Evolutionary conservation across 257 asterid species (phyloP).

Genomic region (Rhazya stricta): DNA sequence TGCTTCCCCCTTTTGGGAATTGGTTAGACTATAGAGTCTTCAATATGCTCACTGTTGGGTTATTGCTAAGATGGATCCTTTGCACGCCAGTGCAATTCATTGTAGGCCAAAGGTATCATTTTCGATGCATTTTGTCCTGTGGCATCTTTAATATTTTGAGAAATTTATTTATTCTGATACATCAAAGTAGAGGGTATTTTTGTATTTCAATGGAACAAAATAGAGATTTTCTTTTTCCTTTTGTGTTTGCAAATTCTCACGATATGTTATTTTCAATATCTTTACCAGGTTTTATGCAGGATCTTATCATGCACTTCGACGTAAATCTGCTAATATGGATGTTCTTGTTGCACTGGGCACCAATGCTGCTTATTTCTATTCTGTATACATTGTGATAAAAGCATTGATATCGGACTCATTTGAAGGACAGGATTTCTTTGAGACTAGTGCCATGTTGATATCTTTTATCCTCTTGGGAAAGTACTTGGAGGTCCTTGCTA

Average conservation of each 20-base stretch:
- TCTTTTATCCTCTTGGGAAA: slow-evolving; percentile 93
- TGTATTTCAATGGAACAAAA: not conserved
- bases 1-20: slow-evolving; percentile 90
- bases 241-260: slow-evolving; percentile 9
- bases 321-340: slow-evolving; percentile 95
- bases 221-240: not conserved
- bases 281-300: slow-evolving; percentile 84
- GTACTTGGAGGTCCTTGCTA: slow-evolving; percentile 88
- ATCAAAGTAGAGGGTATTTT: not conserved
- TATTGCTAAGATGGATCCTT: slow-evolving; percentile 83
- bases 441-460: slow-evolving; percentile 97
- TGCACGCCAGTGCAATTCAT: slow-evolving; percentile 95
- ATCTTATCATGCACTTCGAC: slow-evolving; percentile 80
- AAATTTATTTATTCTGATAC: not conserved
- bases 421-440: slow-evolving; percentile 96
- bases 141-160: not conserved
- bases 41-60: slow-evolving; percentile 74
- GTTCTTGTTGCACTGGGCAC: slow-evolving; percentile 98
- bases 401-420: slow-evolving; percentile 62
- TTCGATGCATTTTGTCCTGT: slow-evolving; percentile 6
- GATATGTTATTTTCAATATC: slow-evolving; percentile 23
- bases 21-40: slow-evolving; percentile 80
- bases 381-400: slow-evolving; percentile 69
- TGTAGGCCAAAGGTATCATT: slow-evolving; percentile 76
- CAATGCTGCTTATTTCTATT: slow-evolving; percentile 93